phyloP scores from a whole-genome alignment of 495 filamentous ascomycete genomes.

The Pseudomonodictys pantanalensis region DNA sequence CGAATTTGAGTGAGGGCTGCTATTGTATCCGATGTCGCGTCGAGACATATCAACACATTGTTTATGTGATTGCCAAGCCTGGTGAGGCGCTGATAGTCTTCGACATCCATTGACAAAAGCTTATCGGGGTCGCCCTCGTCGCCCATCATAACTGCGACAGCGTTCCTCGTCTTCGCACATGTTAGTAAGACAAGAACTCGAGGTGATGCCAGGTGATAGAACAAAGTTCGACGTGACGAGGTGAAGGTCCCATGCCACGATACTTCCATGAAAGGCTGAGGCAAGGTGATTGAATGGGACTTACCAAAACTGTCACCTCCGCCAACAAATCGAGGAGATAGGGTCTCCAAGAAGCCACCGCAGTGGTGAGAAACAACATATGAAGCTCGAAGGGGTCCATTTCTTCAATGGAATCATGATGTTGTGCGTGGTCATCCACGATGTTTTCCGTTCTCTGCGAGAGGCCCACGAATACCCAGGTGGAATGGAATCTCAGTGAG shows the following conservation, averaged over 20 bases:
- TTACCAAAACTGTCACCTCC: conserved; percentile 5
- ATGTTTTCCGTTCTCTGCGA: conserved; percentile 6
- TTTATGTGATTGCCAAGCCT: conserved; percentile 5
- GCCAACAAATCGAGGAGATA: not conserved
- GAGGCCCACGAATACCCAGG: conserved; percentile 4
- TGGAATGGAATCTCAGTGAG: not conserved
- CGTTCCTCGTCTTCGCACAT: conserved; percentile 10
- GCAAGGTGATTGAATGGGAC: too few relatives aligned
- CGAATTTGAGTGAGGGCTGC: conserved; percentile 7
- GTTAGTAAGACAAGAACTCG: not conserved
- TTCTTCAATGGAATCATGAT: not conserved
- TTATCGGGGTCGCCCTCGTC: conserved; percentile 6
- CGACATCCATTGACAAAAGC: conserved; percentile 6
- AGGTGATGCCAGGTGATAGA: not conserved
- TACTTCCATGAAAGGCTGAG: too few relatives aligned
- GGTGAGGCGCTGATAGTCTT: conserved; percentile 11
- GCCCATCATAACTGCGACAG: conserved; percentile 6
- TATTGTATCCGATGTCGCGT: conserved; percentile 8
- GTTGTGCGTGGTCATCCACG: conserved; percentile 5
- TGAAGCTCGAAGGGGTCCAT: conserved; percentile 14
- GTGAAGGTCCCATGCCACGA: too few relatives aligned
- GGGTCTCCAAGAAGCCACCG: conserved; percentile 4
- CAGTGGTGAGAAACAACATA: conserved; percentile 13
- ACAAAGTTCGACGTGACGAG: too few relatives aligned
- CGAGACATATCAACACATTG: conserved; percentile 6